phyloP scores from a whole-genome alignment of 805 yeast species.

The Yamadazyma phyllophila region DNA sequence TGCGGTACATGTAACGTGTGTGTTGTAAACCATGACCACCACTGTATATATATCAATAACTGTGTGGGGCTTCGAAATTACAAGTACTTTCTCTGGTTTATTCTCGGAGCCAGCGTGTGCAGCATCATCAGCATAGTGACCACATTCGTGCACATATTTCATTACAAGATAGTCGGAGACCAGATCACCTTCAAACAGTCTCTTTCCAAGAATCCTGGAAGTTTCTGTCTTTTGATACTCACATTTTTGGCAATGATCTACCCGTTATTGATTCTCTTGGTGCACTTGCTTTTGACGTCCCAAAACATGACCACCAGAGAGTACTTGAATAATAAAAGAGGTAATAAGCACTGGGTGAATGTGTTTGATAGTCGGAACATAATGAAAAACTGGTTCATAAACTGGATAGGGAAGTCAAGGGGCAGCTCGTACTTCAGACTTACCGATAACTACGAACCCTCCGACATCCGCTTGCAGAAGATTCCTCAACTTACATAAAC shows the following conservation, averaged over 20 bases:
- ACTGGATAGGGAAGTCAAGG: conserved; percentile 37
- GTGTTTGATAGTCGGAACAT: conserved; percentile 26
- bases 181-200: conserved; percentile 25
- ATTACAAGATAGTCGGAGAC: conserved; percentile 27
- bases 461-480: conserved; percentile 26
- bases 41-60: conserved; percentile 59
- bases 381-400: conserved; percentile 28
- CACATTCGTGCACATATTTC: conserved; percentile 23
- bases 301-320: conserved; percentile 73
- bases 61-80: conserved; percentile 43
- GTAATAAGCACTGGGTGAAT: conserved; percentile 27
- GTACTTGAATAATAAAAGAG: conserved; percentile 49
- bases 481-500: conserved; percentile 17
- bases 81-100: conserved; percentile 34
- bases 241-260: conserved; percentile 47
- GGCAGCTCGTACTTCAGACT: conserved; percentile 21
- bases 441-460: conserved; percentile 18
- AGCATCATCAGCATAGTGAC: conserved; percentile 19
- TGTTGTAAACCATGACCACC: conserved; percentile 66
- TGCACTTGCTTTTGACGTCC: conserved; percentile 54
- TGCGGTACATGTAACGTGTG: conserved; percentile 71
- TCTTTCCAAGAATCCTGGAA: conserved; percentile 25
- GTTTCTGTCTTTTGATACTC: conserved; percentile 54
- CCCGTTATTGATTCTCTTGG: conserved; percentile 51
- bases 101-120: conserved; percentile 19